phyloP scores from a whole-genome alignment of 2,329 filamentous ascomycete species.

The Pyricularia sp. region DNA sequence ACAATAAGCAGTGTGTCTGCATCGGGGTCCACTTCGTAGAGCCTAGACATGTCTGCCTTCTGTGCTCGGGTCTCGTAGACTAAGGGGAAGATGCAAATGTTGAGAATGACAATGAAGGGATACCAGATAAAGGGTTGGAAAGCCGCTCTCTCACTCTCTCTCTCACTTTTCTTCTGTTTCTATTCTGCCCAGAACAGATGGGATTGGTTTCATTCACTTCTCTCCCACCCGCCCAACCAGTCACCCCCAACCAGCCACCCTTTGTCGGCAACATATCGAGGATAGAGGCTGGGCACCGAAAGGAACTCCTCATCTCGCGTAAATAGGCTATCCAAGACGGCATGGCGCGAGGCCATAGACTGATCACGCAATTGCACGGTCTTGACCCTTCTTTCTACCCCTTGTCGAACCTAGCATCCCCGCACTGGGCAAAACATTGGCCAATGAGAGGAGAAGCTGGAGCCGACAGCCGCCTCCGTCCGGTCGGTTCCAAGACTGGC shows the following conservation, averaged over 20 bases:
- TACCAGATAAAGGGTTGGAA: neutral
- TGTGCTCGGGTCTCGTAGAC: neutral
- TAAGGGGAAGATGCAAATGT: neutral
- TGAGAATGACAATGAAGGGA: neutral
- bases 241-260: neutral
- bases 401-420: neutral
- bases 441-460: neutral
- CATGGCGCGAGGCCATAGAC: slow-evolving; percentile 2
- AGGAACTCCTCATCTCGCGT: neutral
- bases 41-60: slow-evolving; percentile 16
- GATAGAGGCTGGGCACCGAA: neutral
- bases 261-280: neutral
- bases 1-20: slow-evolving; percentile 23
- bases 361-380: slow-evolving; percentile 4
- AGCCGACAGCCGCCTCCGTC: neutral
- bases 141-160: neutral
- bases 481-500: neutral
- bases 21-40: slow-evolving; percentile 24
- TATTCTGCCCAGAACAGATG: neutral
- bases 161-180: neutral
- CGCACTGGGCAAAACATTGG: neutral
- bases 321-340: neutral
- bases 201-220: neutral
- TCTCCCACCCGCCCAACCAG: neutral
- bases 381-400: neutral